These are phyloP conservation scores for Fusarium sp. DNA, from an alignment of 2,329 filamentous ascomycete species.

Conservation along the genomic window DNA sequence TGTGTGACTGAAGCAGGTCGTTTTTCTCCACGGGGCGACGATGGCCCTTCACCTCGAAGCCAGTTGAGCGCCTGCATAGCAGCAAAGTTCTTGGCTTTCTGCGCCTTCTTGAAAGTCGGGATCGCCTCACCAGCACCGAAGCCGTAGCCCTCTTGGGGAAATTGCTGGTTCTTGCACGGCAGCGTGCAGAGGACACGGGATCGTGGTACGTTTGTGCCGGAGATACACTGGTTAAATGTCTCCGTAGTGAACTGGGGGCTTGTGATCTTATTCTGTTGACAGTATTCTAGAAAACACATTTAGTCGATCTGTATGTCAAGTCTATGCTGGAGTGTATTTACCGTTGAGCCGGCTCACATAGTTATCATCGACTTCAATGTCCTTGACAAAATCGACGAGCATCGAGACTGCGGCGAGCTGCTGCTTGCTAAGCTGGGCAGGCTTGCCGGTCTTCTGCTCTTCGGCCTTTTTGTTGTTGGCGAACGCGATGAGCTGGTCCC, in stretches of 20 bases:
- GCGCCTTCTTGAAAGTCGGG: slow-evolving; percentile 61
- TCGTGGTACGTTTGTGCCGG: slow-evolving; percentile 32
- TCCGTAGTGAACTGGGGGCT: slow-evolving; percentile 16
- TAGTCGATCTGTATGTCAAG: not conserved
- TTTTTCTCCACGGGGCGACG: slow-evolving; percentile 16
- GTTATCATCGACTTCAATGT: slow-evolving; percentile 48
- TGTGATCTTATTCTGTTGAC: slow-evolving; percentile 16
- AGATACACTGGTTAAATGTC: slow-evolving; percentile 31
- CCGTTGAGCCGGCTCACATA: slow-evolving; percentile 50
- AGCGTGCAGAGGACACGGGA: slow-evolving; percentile 49
- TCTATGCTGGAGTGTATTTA: slow-evolving; percentile 17
- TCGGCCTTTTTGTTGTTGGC: slow-evolving; percentile 34
- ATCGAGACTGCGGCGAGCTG: slow-evolving; percentile 57
- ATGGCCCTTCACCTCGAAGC: slow-evolving; percentile 2
- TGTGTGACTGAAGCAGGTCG: slow-evolving; percentile 12
- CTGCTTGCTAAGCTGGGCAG: slow-evolving; percentile 54
- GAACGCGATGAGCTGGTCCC: slow-evolving; percentile 38
- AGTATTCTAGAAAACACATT: slow-evolving; percentile 19
- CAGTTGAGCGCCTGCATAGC: slow-evolving; percentile 57
- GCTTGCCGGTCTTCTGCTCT: slow-evolving; percentile 34
- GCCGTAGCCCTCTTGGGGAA: slow-evolving; percentile 53
- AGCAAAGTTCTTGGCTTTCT: slow-evolving; percentile 66
- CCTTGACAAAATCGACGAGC: slow-evolving; percentile 51
- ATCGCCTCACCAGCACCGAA: slow-evolving; percentile 41
- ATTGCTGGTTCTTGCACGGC: slow-evolving; percentile 36